Conservation (phyloP, 2,329 filamentous ascomycete species). For the Exophiala sideris region DNA sequence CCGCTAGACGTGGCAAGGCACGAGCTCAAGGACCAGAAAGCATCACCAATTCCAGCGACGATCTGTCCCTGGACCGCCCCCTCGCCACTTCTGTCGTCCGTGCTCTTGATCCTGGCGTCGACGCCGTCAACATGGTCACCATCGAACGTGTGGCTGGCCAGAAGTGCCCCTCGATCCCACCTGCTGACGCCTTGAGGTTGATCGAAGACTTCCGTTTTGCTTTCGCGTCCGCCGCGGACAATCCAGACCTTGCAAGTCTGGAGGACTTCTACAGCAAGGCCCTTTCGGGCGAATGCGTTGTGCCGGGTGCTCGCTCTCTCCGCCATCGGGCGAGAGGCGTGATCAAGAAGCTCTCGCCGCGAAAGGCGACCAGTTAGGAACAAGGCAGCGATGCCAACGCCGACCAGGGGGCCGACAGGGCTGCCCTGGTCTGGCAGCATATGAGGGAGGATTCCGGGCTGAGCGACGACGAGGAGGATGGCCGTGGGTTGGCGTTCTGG, state of each 20-base stretch:
- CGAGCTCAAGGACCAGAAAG: background rate
- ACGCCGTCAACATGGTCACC: constrained; percentile 2
- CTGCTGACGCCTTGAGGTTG: constrained; percentile 9
- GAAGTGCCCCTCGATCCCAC: background rate
- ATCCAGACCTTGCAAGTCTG: background rate
- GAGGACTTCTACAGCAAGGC: background rate
- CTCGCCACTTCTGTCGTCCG: constrained; percentile 6
- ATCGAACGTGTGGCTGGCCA: background rate
- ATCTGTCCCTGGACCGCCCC: background rate
- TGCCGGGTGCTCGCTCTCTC: background rate
- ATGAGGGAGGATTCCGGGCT: constrained; percentile 16
- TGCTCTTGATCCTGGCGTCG: constrained; percentile 10
- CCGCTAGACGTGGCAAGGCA: background rate
- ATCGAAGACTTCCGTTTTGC: constrained; percentile 11
- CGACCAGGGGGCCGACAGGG: constrained; percentile 13
- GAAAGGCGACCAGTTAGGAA: constrained; percentile 1
- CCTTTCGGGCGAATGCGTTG: background rate
- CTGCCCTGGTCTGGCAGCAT: constrained; percentile 13
- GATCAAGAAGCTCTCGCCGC: constrained; percentile 10
- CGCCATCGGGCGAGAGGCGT: constrained; percentile 2
- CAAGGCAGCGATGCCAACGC: constrained; percentile 4
- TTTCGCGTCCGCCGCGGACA: background rate
- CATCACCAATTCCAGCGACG: background rate
- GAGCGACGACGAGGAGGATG: constrained; percentile 13
- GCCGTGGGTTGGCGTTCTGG: constrained; percentile 6